Evolutionary conservation across 202 grass and related monocot species (phyloP), one percentile per base, ranked within the genome.

Genomic region (Bolboschoenoplectus hybrid): DNA sequence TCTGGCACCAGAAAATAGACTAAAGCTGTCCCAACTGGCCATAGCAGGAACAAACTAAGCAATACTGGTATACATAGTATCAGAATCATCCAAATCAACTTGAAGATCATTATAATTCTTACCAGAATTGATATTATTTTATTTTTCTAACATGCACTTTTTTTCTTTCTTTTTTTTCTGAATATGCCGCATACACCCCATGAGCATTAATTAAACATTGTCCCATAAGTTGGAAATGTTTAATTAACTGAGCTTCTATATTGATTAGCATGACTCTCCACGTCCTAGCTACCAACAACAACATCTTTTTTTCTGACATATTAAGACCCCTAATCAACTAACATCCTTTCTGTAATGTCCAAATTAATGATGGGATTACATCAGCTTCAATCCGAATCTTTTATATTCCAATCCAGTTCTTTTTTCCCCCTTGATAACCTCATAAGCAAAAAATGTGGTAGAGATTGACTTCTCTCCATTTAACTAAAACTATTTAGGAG

Each of bases 151-250:
- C 39, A 39, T 43, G 41, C 16, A 46, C 26, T 71, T 71, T n/a
- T 9, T 71, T 45, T 71, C 41, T 70, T 8, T 43, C 44, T 45
- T 8, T 71, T 19, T 43, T 79, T 79, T 79, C 14, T 39, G 7
- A 40, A 79, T 41, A 58, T 57, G 36, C 35, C 16, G 43, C 26
- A 82, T 66, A 49, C 66, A 82, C 12, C 64, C 34, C 47, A 70
- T 84, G 82, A 50, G 80, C 82, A 57, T 84, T 84, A 84, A 70
- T 84, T 84, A 47, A 70, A 84, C 82, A 84, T 79, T 61, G 51
- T 50, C 70, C n/a, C 45, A 35, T 76, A 86, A 55, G 72, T 64
- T 66, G 41, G 82, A 88, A 43, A 76, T 79, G 20, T 65, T 41
- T 51, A 55, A 53, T 56, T 53, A 81, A 52, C 38, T 56, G 9